A percentile compares a stretch with the other conserved stretches of the same genome.
phyloP scores from a whole-genome alignment of 495 filamentous ascomycete species.

The Neohortaea acidophila region DNA sequence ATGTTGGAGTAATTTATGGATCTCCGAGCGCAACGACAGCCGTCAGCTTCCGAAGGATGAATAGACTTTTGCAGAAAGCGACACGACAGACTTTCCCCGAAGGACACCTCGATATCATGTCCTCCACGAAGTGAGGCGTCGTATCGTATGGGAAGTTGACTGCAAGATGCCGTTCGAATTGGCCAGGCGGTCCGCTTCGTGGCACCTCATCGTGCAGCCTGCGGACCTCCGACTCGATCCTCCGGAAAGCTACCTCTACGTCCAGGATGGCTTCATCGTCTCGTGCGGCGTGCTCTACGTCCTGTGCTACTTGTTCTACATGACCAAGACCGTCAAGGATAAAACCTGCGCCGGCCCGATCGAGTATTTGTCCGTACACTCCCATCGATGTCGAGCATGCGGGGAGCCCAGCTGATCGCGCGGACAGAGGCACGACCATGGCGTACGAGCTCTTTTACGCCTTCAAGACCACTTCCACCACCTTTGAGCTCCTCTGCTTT shows the following conservation, averaged over 20 bases:
- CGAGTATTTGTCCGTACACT: slow-evolving; percentile 4
- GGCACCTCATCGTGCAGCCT: slow-evolving; percentile 10
- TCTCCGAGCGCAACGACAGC: too few relatives aligned
- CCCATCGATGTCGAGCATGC: too few relatives aligned
- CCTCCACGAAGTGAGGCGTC: too few relatives aligned
- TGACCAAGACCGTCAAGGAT: slow-evolving; percentile 9
- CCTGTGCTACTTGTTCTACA: slow-evolving; percentile 18
- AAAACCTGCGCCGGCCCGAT: slow-evolving; percentile 5
- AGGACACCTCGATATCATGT: too few relatives aligned
- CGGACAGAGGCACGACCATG: slow-evolving; percentile 4
- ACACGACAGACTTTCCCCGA: too few relatives aligned
- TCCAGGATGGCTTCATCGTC: slow-evolving; percentile 17
- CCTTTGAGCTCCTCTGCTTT: slow-evolving; percentile 7
- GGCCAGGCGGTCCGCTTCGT: background rate
- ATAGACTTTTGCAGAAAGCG: too few relatives aligned
- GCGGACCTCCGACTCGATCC: slow-evolving; percentile 8
- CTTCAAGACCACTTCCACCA: slow-evolving; percentile 4
- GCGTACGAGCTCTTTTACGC: slow-evolving; percentile 14
- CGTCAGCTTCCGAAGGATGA: too few relatives aligned
- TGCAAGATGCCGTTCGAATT: slow-evolving; percentile 10
- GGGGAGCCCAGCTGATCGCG: too few relatives aligned
- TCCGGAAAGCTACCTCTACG: slow-evolving; percentile 13
- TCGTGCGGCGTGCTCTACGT: slow-evolving; percentile 15
- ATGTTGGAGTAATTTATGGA: too few relatives aligned
- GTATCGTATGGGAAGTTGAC: too few relatives aligned